Evolutionary conservation across 768 basidiomycete species (phyloP).

Genomic region (Neoboletus brunneissimus): DNA sequence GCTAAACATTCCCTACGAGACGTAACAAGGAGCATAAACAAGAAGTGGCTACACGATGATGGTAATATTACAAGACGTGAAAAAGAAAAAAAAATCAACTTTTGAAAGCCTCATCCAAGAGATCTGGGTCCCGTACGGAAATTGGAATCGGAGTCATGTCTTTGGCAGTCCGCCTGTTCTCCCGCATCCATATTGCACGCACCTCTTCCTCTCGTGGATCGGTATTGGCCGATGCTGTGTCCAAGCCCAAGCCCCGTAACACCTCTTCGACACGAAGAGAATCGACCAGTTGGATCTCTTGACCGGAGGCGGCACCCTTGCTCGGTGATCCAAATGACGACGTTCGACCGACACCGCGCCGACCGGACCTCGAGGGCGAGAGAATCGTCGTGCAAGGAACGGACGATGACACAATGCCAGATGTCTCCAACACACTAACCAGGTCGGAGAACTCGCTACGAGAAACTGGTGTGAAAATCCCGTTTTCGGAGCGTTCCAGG

Average conservation of each 20-base stretch:
- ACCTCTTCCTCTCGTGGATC: constrained; percentile 46
- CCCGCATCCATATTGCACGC: constrained; percentile 41
- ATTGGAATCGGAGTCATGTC: constrained; percentile 30
- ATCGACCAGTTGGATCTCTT: constrained; percentile 53
- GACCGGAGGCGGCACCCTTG: constrained; percentile 31
- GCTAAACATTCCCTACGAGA: constrained; percentile 9
- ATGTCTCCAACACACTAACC: constrained; percentile 67
- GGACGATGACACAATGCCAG: constrained; percentile 52
- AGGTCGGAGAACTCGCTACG: constrained; percentile 77
- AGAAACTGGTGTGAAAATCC: constrained; percentile 61
- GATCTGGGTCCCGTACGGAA: constrained; percentile 4
- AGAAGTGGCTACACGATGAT: constrained; percentile 11
- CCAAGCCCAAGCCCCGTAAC: constrained; percentile 59
- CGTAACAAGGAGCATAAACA: constrained; percentile 7
- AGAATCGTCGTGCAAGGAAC: constrained; percentile 32
- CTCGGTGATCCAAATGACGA: constrained; percentile 48
- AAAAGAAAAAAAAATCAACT: constrained; percentile 21
- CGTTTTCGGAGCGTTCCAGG: constrained; percentile 53
- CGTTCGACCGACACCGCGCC: constrained; percentile 53
- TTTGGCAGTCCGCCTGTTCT: constrained; percentile 36
- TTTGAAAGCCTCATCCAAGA: constrained; percentile 36
- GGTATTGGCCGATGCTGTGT: constrained; percentile 11
- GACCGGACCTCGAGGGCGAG: constrained; percentile 47
- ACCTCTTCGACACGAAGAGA: constrained; percentile 68
- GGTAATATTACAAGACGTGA: neutral